Percentiles rank a stretch among this genome's conserved stretches.
Evolutionary conservation across 768 basidiomycete species (phyloP).

Genomic region (Phanerochaete sordida): DNA sequence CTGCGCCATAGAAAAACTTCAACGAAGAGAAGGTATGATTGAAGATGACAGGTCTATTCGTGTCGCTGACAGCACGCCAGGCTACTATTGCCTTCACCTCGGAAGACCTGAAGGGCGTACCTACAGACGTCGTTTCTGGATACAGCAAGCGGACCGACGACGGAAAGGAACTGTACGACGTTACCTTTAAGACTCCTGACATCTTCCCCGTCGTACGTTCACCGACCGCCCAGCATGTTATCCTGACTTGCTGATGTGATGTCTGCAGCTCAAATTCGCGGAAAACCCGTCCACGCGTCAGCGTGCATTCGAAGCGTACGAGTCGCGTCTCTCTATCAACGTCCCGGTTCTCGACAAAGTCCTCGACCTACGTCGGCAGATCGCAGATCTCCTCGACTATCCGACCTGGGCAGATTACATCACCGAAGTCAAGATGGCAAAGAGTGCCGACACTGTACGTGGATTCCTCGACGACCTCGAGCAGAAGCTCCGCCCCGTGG

Average conservation of each 20-base stretch:
- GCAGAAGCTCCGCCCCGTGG: constrained; percentile 69
- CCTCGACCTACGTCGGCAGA: constrained; percentile 65
- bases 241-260: background rate
- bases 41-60: background rate
- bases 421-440: constrained; percentile 86
- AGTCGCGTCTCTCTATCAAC: constrained; percentile 66
- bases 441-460: constrained; percentile 58
- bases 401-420: constrained; percentile 81
- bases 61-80: constrained; percentile 30
- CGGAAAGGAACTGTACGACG: constrained; percentile 58
- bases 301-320: constrained; percentile 61
- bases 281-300: constrained; percentile 65
- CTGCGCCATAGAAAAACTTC: constrained; percentile 69
- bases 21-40: constrained; percentile 76
- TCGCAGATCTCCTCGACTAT: constrained; percentile 67
- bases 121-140: constrained; percentile 73
- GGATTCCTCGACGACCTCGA: constrained; percentile 84
- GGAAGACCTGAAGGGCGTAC: constrained; percentile 79
- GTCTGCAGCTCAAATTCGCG: constrained; percentile 74
- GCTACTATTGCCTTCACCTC: constrained; percentile 59
- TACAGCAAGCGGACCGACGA: constrained; percentile 64
- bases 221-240: background rate
- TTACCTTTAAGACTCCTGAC: constrained; percentile 81
- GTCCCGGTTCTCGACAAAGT: constrained; percentile 66
- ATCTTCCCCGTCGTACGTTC: constrained; percentile 68